A percentile compares a stretch with the other conserved stretches of the same genome.
Conservation (phyloP, 139 green algal genomes). For the Chlorella sp. region DNA sequence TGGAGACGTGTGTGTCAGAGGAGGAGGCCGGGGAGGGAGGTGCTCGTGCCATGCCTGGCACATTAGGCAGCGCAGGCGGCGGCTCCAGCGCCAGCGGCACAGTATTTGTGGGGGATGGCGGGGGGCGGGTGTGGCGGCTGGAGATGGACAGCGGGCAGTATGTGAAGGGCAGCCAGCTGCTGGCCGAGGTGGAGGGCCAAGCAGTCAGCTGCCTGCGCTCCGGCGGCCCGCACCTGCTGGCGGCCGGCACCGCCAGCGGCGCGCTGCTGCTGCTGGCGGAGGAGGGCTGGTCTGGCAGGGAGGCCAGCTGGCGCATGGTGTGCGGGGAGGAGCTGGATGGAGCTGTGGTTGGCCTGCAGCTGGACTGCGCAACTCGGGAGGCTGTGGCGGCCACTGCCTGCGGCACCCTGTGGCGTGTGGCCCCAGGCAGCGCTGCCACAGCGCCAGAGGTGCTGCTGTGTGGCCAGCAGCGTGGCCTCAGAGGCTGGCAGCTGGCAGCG, state of each 20-base stretch:
- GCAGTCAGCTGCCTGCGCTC: neutral
- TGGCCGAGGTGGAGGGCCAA: slow-evolving; percentile 28
- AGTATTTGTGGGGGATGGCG: neutral
- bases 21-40: neutral
- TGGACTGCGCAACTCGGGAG: neutral
- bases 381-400: neutral
- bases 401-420: slow-evolving; percentile 16
- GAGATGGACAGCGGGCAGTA: slow-evolving; percentile 28
- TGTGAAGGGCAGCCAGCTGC: neutral
- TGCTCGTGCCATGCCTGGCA: neutral
- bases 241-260: neutral
- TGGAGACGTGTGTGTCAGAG: slow-evolving; percentile 10
- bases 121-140: slow-evolving; percentile 28
- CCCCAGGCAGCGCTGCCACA: neutral
- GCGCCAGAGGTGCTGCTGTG: slow-evolving; percentile 6
- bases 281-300: neutral
- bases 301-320: neutral
- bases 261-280: slow-evolving; percentile 7
- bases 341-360: neutral
- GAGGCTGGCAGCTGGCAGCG: neutral
- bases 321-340: slow-evolving; percentile 20
- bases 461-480: neutral
- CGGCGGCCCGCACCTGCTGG: neutral
- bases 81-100: too few relatives aligned
- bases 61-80: neutral